Evolutionary conservation across 2,329 filamentous ascomycete genomes (phyloP).

Genomic region (Colletotrichum nymphaeae): DNA sequence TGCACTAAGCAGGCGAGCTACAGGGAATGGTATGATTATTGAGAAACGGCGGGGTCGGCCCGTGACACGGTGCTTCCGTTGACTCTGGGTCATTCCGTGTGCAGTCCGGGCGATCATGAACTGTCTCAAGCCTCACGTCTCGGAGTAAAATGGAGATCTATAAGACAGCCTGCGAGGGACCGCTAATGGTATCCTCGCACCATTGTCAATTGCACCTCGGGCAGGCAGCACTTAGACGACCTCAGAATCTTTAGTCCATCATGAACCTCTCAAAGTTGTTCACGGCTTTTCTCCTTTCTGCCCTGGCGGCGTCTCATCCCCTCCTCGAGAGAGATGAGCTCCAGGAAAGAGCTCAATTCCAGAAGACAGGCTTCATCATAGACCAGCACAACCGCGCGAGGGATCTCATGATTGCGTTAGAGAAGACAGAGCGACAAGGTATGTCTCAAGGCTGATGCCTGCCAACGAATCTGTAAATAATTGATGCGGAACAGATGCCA

Average conservation of each 20-base stretch:
- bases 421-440: background rate
- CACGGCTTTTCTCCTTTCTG: background rate
- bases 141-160: background rate
- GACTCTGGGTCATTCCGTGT: background rate
- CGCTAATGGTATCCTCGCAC: background rate
- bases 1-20: background rate
- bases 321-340: background rate
- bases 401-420: background rate
- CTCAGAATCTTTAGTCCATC: background rate
- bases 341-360: background rate
- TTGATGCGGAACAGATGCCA: background rate
- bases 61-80: background rate
- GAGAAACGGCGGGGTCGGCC: background rate
- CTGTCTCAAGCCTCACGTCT: background rate
- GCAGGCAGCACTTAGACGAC: background rate
- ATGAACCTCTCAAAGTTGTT: background rate
- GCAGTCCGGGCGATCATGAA: background rate
- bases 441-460: background rate
- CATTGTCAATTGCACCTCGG: background rate
- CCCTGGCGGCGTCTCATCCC: background rate
- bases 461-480: background rate
- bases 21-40: background rate
- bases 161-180: background rate
- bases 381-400: background rate
- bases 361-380: background rate